Evolutionary conservation across 2,329 filamentous ascomycete genomes (phyloP), one percentile per base, ranked within the genome.

Genomic region (Pseudogymnoascus verrucosus): DNA sequence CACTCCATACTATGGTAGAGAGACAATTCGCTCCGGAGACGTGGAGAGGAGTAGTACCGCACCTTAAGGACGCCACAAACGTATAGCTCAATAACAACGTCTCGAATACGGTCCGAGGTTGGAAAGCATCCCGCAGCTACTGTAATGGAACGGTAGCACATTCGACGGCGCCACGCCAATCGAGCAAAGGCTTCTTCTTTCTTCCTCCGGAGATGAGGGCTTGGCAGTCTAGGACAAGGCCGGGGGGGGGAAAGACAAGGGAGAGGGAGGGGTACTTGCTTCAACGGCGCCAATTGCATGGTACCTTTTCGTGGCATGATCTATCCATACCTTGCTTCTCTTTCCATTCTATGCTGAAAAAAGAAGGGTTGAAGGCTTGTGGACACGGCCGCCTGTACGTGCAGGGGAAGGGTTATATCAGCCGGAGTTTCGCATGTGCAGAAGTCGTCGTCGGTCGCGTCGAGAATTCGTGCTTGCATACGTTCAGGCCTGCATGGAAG

Each of bases 381-480:
- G 10, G 47, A 57, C 47, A 34, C 6, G 47, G n/a, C 47, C n/a
- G 47, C 47, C 47, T 57, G 47, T 57, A 31, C 51, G 51, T 57
- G 28, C 51, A 57, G 51, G 51, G 51, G 51, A 7, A 19, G 51
- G 51, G 7, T 57, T 10, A 34, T 19, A 57, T 57, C 51, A 57
- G 28, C 51, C 51, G 51, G 51, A 36, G 51, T 57, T 57, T 57
- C 51, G 51, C 28, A 57, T 57, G 51, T 57, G 51, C 28, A 57
- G 51, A 57, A 57, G 28, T 57, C 51, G 28, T 36, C 51, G 51
- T 28, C n/a, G 2, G 14, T 28, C 5, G 14, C n/a, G 6, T 34
- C n/a, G 51, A 57, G 10, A 57, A 57, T 36, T 19, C 51, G 51
- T 57, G 51, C 28, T 57, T 34, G 51, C 51, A 11, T 21, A 36